Evolutionary conservation across 805 yeast genomes (phyloP).

Genomic region (Pichia paraexigua): DNA sequence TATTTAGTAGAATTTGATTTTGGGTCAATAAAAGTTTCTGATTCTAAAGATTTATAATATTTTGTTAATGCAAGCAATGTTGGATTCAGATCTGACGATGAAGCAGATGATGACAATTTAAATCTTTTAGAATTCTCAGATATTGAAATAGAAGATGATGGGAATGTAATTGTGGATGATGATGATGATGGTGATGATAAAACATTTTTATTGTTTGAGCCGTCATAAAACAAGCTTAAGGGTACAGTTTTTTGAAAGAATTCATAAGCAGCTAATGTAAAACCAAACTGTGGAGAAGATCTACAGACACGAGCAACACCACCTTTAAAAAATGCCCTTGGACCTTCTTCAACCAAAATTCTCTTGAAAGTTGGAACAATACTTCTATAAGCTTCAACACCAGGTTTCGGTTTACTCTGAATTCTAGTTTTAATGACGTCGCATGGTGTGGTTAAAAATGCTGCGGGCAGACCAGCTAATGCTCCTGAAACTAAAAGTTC

Average conservation of each 20-base stretch:
- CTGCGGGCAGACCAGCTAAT: constrained; percentile 96
- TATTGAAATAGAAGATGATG: constrained; percentile 4
- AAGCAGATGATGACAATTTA: constrained; percentile 24
- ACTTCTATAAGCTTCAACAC: constrained; percentile 71
- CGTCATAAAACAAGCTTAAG: constrained; percentile 35
- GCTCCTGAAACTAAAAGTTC: constrained; percentile 86
- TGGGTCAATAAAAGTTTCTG: neutral
- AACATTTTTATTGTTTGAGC: constrained; percentile 12
- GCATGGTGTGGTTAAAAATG: constrained; percentile 91
- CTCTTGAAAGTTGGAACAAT: constrained; percentile 69
- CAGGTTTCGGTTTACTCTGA: constrained; percentile 73
- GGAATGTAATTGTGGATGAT: neutral
- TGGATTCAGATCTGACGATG: constrained; percentile 20
- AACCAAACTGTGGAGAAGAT: constrained; percentile 97
- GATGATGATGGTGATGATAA: constrained; percentile 8
- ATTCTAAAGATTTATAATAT: constrained; percentile 11
- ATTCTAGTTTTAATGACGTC: constrained; percentile 94
- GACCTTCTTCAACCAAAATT: constrained; percentile 76
- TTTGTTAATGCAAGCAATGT: constrained; percentile 15
- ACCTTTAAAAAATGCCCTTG: constrained; percentile 87
- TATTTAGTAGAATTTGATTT: neutral
- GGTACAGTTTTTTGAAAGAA: constrained; percentile 76
- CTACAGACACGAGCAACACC: constrained; percentile 90
- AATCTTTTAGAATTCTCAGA: constrained; percentile 26
- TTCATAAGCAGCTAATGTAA: constrained; percentile 96